Evolutionary conservation across 2,329 filamentous ascomycete species (phyloP), one percentile per base, ranked within the genome.

Genomic region (Nakataea oryzae): DNA sequence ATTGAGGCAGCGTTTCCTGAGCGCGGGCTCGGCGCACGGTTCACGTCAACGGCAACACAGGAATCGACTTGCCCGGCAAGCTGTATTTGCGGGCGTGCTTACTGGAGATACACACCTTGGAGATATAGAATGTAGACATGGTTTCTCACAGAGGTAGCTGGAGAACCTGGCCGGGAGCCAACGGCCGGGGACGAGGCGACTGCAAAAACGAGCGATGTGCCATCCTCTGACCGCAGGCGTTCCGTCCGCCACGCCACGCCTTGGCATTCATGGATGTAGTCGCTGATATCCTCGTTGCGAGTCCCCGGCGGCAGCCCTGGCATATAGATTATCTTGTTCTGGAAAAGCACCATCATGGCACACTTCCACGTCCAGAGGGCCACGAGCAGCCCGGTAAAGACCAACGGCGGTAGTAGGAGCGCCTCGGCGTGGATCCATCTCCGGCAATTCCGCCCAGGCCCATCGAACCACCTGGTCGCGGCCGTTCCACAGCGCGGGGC

Each of bases 301-400:
- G 89, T 80, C 69, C 88, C 88, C 2, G 89, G 89, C 24, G 89
- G 88, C 60, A 92, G 74, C 57, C 87, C 88, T 0, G 89, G 88
- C 77, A 91, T 91, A 74, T 92, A 93, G 63, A 93, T 88, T 70
- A 93, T 90, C 70, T 88, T 87, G 69, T 93, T 90, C 74, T 93
- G 90, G 70, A 92, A 89, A 5, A 89, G 67, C 30, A 93, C 78
- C 75, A 92, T 84, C 85, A 91, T 89, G 61, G 85, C 73, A 69
- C 88, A 91, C 70, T 87, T 86, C 79, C 82, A 85, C 2, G 74
- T 76, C 80, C 81, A 93, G 17, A 93, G 76, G 3, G 80, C 80
- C 24, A 89, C 68, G 4, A 90, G 78, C 47, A 93, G 77, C 1
- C 87, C 85, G 17, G 78, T 71, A 69, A 91, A 92, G 56, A 90